These are phyloP conservation scores for Paecilomyces sp. DNA, from an alignment of 2,329 filamentous ascomycete genomes.

Conservation along the genomic window DNA sequence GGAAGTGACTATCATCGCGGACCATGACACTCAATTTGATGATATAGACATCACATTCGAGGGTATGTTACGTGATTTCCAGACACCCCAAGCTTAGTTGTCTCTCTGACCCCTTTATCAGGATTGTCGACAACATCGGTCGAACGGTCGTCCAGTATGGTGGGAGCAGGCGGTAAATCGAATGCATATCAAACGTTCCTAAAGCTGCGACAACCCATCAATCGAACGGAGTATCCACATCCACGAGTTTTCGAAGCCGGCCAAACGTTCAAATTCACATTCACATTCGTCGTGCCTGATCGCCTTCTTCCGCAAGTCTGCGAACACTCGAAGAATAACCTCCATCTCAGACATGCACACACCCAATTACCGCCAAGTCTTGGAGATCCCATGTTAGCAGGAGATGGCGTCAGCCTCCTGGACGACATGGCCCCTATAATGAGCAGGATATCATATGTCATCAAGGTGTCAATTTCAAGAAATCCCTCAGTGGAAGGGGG, in stretches of 20 bases:
- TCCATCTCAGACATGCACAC: slow-evolving; percentile 49
- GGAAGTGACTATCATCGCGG: slow-evolving; percentile 42
- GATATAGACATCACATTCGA: slow-evolving; percentile 53
- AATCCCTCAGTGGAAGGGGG: slow-evolving; percentile 27
- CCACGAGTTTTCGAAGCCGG: slow-evolving; percentile 49
- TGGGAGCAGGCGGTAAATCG: slow-evolving; percentile 46
- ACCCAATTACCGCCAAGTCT: slow-evolving; percentile 55
- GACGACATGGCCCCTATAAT: slow-evolving; percentile 60
- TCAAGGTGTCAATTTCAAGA: slow-evolving; percentile 43
- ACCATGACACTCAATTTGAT: slow-evolving; percentile 50
- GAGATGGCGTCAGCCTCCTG: slow-evolving; percentile 42
- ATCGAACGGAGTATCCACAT: slow-evolving; percentile 46
- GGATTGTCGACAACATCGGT: slow-evolving; percentile 47
- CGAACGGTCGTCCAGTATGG: slow-evolving; percentile 44
- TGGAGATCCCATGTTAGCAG: slow-evolving; percentile 50
- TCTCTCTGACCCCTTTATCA: slow-evolving; percentile 14
- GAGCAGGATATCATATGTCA: slow-evolving; percentile 52
- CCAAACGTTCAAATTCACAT: slow-evolving; percentile 52
- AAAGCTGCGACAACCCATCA: slow-evolving; percentile 54
- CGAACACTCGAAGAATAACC: slow-evolving; percentile 45
- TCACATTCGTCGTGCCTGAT: slow-evolving; percentile 57
- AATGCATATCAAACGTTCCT: slow-evolving; percentile 56
- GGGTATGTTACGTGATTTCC: slow-evolving; percentile 30
- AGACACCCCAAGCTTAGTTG: neutral
- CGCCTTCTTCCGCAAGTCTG: slow-evolving; percentile 55